These are phyloP conservation scores for Debaryomyces psychrophilus DNA, from an alignment of 1,139 yeast species.

Conservation along the genomic window DNA sequence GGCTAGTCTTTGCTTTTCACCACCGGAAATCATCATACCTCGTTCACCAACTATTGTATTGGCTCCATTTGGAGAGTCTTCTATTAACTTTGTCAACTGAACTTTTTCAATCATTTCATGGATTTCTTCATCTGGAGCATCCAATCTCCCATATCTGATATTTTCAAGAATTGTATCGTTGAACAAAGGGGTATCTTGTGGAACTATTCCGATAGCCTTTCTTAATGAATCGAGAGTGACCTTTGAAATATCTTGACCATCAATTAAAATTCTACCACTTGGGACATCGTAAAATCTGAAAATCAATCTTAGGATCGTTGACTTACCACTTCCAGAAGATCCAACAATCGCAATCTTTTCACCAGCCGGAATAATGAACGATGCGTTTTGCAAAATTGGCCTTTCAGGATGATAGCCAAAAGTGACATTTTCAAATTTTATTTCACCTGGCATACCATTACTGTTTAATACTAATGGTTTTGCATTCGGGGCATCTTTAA, in stretches of 20 bases:
- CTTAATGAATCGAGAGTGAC: constrained; percentile 79
- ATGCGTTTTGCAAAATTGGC: constrained; percentile 78
- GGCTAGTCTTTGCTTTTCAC: constrained; percentile 95
- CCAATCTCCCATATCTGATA: constrained; percentile 80
- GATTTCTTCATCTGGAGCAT: constrained; percentile 77
- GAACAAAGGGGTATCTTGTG: constrained; percentile 96
- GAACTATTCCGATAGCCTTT: constrained; percentile 83
- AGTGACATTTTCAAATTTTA: constrained; percentile 85
- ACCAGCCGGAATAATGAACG: constrained; percentile 89
- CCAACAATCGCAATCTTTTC: constrained; percentile 91
- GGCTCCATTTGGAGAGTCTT: constrained; percentile 79
- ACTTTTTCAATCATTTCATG: constrained; percentile 65
- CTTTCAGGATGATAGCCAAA: constrained; percentile 91
- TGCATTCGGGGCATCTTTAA: constrained; percentile 64
- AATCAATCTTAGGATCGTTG: constrained; percentile 80
- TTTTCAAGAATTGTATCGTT: constrained; percentile 89
- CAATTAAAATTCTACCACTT: constrained; percentile 76
- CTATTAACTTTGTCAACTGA: constrained; percentile 63
- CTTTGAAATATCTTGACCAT: constrained; percentile 84
- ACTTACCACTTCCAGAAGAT: constrained; percentile 94
- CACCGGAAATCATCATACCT: constrained; percentile 98
- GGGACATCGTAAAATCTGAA: constrained; percentile 89
- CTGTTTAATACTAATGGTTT: constrained; percentile 54
- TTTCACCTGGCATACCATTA: constrained; percentile 59
- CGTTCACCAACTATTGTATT: constrained; percentile 95